These are phyloP conservation scores for Hymenoscyphus repandus DNA, from an alignment of 2,329 filamentous ascomycete genomes.

Conservation along the genomic window DNA sequence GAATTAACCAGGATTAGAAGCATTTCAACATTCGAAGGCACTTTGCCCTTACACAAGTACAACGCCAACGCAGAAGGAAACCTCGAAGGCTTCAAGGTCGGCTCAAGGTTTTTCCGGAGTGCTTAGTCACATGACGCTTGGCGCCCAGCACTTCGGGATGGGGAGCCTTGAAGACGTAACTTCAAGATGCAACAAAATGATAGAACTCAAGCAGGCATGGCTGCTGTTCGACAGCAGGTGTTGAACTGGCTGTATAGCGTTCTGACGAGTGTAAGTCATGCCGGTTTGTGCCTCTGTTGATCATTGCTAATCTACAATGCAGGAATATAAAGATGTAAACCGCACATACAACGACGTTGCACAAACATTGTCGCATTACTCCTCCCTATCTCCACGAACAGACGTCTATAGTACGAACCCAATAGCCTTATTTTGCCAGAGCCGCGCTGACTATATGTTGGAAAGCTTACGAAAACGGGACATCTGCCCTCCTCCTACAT, in stretches of 20 bases:
- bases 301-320: constrained; percentile 16
- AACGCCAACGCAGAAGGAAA: no score
- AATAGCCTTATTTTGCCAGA: constrained; percentile 7
- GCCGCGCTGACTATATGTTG: constrained; percentile 23
- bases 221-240: constrained; percentile 78
- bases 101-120: background rate
- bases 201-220: constrained; percentile 24
- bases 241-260: constrained; percentile 95
- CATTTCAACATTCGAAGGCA: no score
- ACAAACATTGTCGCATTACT: constrained; percentile 71
- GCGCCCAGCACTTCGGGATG: constrained; percentile 6
- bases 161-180: constrained; percentile 13
- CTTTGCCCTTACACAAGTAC: no score
- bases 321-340: constrained; percentile 94
- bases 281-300: background rate
- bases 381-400: constrained; percentile 77
- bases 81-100: no score
- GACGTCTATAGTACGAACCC: constrained; percentile 80
- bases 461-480: constrained; percentile 81
- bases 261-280: constrained; percentile 60
- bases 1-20: no score
- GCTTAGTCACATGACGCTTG: constrained; percentile 11
- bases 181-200: constrained; percentile 19
- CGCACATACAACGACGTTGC: constrained; percentile 90
- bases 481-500: constrained; percentile 79